Conservation (phyloP, 768 basidiomycete genomes). For the Serendipita sp. region DNA sequence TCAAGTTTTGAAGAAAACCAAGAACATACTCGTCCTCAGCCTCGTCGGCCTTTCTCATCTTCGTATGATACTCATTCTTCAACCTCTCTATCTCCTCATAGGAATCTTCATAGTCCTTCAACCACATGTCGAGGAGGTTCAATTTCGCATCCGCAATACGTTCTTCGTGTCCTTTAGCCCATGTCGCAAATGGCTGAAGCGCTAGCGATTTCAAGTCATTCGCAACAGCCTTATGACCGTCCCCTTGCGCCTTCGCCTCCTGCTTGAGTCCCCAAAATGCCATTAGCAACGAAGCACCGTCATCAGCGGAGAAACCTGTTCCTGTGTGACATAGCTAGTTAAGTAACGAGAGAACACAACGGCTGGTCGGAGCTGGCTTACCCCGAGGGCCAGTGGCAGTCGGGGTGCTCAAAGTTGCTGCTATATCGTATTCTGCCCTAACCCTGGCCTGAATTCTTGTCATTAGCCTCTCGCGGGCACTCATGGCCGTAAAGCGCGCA, state of each 20-base stretch:
- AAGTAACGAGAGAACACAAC: constrained; percentile 11
- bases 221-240: constrained; percentile 51
- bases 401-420: constrained; percentile 37
- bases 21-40: constrained; percentile 77
- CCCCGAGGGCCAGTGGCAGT: constrained; percentile 33
- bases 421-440: constrained; percentile 48
- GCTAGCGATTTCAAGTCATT: constrained; percentile 62
- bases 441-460: constrained; percentile 45
- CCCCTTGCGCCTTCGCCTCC: constrained; percentile 56
- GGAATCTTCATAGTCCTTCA: constrained; percentile 52
- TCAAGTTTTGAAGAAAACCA: not conserved
- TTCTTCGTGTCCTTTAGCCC: constrained; percentile 64
- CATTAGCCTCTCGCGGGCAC: not conserved
- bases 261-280: constrained; percentile 65
- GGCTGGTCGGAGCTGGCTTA: constrained; percentile 14
- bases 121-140: constrained; percentile 46
- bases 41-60: constrained; percentile 74
- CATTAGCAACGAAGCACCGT: constrained; percentile 67
- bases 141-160: constrained; percentile 42
- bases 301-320: constrained; percentile 58
- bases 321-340: constrained; percentile 20
- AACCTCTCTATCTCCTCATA: constrained; percentile 46
- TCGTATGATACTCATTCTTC: constrained; percentile 59
- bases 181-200: constrained; percentile 61
- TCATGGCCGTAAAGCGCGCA: not conserved